A percentile compares a stretch with the other conserved stretches of the same genome.
phyloP scores from a whole-genome alignment of 2,329 filamentous ascomycete genomes.

The Fusarium anguioides region DNA sequence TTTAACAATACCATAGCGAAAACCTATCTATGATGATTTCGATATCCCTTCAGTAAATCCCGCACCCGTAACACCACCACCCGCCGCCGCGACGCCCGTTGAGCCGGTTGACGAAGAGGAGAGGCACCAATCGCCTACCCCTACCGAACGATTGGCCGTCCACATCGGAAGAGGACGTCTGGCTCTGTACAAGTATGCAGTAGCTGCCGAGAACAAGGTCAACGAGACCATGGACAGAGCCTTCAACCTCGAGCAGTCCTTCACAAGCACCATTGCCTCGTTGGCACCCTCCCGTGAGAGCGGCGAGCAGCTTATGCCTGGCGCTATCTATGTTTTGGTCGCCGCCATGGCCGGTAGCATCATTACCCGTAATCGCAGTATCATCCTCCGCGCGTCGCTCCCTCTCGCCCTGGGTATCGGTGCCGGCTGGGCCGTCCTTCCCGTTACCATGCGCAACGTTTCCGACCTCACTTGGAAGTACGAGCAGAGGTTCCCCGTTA shows the following conservation, averaged over 20 bases:
- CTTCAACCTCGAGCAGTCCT: conserved; percentile 86
- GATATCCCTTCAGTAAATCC: conserved; percentile 57
- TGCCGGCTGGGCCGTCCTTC: conserved; percentile 85
- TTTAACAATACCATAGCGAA: conserved; percentile 54
- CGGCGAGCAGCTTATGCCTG: conserved; percentile 90
- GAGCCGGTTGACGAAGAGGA: conserved; percentile 49
- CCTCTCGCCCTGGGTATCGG: conserved; percentile 84
- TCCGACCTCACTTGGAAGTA: conserved; percentile 89
- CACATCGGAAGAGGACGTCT: conserved; percentile 85
- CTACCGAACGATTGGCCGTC: conserved; percentile 87
- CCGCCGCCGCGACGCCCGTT: conserved; percentile 45
- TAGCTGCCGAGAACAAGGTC: conserved; percentile 80
- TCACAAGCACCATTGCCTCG: conserved; percentile 88
- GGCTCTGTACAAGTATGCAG: conserved; percentile 80
- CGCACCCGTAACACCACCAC: conserved; percentile 45
- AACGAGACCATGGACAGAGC: conserved; percentile 84
- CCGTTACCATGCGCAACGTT: conserved; percentile 90
- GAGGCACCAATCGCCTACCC: conserved; percentile 70
- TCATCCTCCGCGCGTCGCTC: conserved; percentile 80
- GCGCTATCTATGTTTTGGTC: conserved; percentile 90
- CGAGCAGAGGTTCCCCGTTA: conserved; percentile 85
- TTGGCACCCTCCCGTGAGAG: conserved; percentile 87
- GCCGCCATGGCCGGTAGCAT: conserved; percentile 96
- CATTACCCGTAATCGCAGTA: conserved; percentile 85
- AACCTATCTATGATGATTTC: conserved; percentile 84